A percentile compares a stretch with the other conserved stretches of the same genome.
Evolutionary conservation across 2,329 filamentous ascomycete species (phyloP).

Genomic region (Helminthosporium solani): DNA sequence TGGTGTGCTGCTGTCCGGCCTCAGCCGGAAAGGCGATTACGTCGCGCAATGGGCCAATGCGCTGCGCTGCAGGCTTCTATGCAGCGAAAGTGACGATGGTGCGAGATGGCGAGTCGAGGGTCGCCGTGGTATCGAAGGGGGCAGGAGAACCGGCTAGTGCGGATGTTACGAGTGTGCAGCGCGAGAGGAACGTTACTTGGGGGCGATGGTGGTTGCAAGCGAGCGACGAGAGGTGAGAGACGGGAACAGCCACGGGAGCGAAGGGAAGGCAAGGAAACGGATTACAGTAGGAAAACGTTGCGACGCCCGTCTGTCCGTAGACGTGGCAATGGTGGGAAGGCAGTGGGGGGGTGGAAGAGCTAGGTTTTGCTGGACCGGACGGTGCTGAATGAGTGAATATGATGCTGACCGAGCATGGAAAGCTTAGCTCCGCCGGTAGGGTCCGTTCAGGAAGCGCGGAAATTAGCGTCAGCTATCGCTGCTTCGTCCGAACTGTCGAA

Average conservation of each 20-base stretch:
- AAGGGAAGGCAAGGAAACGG: too few species aligned
- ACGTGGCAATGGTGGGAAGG: not conserved
- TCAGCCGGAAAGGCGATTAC: conserved; percentile 41
- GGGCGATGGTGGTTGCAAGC: conserved; percentile 9
- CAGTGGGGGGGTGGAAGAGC: not conserved
- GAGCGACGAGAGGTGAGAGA: conserved; percentile 5
- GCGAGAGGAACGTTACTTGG: conserved; percentile 18
- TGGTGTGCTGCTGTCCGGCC: conserved; percentile 33
- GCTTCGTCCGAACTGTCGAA: not conserved
- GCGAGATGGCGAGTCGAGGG: conserved; percentile 7
- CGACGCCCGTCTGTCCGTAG: conserved; percentile 6
- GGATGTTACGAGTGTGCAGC: conserved; percentile 18
- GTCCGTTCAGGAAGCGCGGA: conserved; percentile 3
- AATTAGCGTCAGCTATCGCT: conserved; percentile 8
- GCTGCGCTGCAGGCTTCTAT: conserved; percentile 10
- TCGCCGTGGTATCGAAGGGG: conserved; percentile 16
- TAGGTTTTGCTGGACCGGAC: too few species aligned
- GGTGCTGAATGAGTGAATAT: too few species aligned
- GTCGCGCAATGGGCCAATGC: conserved; percentile 33
- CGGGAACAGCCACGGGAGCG: conserved; percentile 1
- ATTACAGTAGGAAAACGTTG: conserved; percentile 4
- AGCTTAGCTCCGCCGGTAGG: not conserved
- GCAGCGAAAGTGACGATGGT: conserved; percentile 8
- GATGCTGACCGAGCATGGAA: too few species aligned
- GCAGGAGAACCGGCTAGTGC: conserved; percentile 17